Evolutionary conservation across 1,139 yeast species (phyloP).

Genomic region (Geotrichum candidum): DNA sequence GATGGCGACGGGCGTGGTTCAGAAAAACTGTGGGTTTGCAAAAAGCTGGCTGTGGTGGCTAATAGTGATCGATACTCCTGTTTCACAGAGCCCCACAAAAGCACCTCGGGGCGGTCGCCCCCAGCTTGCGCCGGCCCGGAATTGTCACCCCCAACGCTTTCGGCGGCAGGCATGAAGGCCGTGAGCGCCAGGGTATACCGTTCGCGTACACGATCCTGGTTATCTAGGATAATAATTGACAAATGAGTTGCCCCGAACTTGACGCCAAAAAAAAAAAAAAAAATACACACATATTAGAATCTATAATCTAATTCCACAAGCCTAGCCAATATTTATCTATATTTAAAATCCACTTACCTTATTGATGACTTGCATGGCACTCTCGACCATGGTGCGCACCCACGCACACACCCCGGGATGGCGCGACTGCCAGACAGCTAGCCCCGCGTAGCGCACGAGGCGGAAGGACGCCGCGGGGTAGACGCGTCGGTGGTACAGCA

Average conservation of each 20-base stretch:
- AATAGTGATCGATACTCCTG: slow-evolving; percentile 19
- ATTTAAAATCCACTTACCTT: slow-evolving; percentile 19
- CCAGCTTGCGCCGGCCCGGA: background rate
- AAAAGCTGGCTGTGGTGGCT: background rate
- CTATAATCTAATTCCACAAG: slow-evolving; percentile 3
- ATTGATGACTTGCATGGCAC: slow-evolving; percentile 26
- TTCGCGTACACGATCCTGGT: slow-evolving; percentile 28
- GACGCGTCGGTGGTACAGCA: slow-evolving; percentile 32
- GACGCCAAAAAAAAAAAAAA: slow-evolving; percentile 8
- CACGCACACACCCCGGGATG: slow-evolving; percentile 38
- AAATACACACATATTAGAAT: slow-evolving; percentile 18
- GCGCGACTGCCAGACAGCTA: slow-evolving; percentile 33
- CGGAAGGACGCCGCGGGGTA: slow-evolving; percentile 35
- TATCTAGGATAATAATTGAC: slow-evolving; percentile 21
- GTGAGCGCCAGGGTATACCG: slow-evolving; percentile 33
- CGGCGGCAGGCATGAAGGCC: slow-evolving; percentile 24
- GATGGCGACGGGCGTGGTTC: background rate
- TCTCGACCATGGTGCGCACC: slow-evolving; percentile 32
- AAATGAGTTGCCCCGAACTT: background rate
- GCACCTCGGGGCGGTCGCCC: background rate
- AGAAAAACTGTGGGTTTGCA: background rate
- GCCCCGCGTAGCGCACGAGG: slow-evolving; percentile 32
- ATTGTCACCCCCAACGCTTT: background rate
- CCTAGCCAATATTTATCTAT: background rate
- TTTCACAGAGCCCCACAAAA: slow-evolving; percentile 17